phyloP scores from a whole-genome alignment of 192 early-diverging fungal genomes.

The Backusella macrospora region DNA sequence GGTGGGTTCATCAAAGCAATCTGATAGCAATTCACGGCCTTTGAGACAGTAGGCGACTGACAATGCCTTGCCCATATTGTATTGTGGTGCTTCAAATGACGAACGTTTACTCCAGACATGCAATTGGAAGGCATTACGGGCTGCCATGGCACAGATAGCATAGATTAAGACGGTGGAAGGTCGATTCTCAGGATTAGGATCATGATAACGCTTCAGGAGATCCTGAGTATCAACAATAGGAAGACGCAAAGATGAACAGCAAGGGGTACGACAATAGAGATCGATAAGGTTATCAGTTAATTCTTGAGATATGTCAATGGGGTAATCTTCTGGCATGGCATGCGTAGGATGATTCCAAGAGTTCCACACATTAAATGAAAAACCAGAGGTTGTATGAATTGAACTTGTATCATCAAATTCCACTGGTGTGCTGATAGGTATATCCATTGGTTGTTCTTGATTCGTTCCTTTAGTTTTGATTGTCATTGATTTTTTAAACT shows the following conservation, averaged over 20 bases:
- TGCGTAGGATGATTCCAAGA: conserved; percentile 35
- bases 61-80: conserved; percentile 44
- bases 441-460: neutral
- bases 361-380: conserved; percentile 36
- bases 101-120: conserved; percentile 41
- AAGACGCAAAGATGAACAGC: conserved; percentile 35
- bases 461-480: conserved; percentile 15
- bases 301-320: conserved; percentile 42
- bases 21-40: conserved; percentile 38
- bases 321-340: conserved; percentile 36
- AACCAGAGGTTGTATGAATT: conserved; percentile 24
- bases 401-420: conserved; percentile 34
- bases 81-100: conserved; percentile 29
- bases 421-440: neutral
- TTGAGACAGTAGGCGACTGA: conserved; percentile 36
- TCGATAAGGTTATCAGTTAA: conserved; percentile 38
- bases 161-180: conserved; percentile 34
- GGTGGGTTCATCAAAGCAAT: conserved; percentile 42
- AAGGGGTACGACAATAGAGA: conserved; percentile 39
- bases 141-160: conserved; percentile 42
- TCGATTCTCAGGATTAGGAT: conserved; percentile 22
- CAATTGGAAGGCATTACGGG: conserved; percentile 43
- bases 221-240: conserved; percentile 33
- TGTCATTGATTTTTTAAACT: conserved; percentile 40
- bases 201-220: conserved; percentile 27